Evolutionary conservation across 163 green algal genomes (phyloP).

Genomic region (Trebouxia gelatinosa): DNA sequence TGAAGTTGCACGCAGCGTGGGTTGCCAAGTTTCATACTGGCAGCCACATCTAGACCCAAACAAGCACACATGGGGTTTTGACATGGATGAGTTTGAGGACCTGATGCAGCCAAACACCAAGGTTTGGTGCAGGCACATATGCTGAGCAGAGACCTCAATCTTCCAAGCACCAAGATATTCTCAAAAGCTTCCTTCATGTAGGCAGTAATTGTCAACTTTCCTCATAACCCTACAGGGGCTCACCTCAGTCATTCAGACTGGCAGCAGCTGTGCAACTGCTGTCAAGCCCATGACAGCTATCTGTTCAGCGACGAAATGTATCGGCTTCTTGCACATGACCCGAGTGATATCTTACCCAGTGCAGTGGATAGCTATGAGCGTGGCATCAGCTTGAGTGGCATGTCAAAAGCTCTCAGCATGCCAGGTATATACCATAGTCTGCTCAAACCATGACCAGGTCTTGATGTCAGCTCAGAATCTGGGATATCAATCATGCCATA

Average conservation of each 20-base stretch:
- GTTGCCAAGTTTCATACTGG: constrained; percentile 40
- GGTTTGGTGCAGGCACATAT: too few species aligned
- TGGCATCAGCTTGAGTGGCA: constrained; percentile 56
- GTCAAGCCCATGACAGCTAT: constrained; percentile 10
- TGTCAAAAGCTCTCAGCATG: constrained; percentile 65
- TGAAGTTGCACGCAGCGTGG: constrained; percentile 36
- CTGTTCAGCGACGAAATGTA: constrained; percentile 59
- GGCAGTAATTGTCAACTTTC: constrained; percentile 50
- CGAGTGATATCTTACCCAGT: constrained; percentile 33
- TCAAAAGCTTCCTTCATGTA: neutral
- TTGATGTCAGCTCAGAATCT: too few species aligned
- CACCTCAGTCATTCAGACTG: constrained; percentile 31
- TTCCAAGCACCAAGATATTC: neutral
- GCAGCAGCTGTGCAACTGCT: constrained; percentile 28
- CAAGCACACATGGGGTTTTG: neutral
- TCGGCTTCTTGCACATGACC: constrained; percentile 46
- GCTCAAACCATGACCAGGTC: too few species aligned
- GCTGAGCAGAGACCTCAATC: neutral
- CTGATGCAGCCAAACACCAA: constrained; percentile 21
- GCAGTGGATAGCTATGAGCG: constrained; percentile 50
- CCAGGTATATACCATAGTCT: too few species aligned
- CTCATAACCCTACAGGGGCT: constrained; percentile 51
- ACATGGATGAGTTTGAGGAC: neutral
- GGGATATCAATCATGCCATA: too few species aligned
- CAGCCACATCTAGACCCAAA: neutral